These are phyloP conservation scores for Triglochin maritima DNA, from an alignment of 106 monocot species.

Conservation along the genomic window DNA sequence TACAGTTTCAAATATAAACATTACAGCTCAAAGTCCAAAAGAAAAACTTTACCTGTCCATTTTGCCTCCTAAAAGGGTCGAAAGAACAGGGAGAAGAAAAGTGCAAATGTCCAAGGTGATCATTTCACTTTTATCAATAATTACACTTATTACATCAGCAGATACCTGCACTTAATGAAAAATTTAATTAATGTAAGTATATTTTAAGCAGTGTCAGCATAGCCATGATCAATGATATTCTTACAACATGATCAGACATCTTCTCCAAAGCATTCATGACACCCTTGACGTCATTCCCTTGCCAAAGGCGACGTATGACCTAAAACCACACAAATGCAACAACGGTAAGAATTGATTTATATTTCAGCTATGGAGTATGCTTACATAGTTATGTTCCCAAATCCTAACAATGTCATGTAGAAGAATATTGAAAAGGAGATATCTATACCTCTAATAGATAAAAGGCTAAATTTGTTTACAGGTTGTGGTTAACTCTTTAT, in stretches of 20 bases:
- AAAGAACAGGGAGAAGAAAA: constrained; percentile 43
- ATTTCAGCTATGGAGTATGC: not conserved
- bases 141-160: constrained; percentile 55
- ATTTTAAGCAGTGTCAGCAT: not conserved
- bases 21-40: no score
- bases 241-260: constrained; percentile 93
- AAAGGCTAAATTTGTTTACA: not conserved
- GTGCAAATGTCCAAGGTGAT: constrained; percentile 61
- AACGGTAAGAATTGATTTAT: not conserved
- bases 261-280: constrained; percentile 64
- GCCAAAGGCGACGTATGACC: constrained; percentile 73
- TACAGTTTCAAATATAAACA: no score
- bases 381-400: not conserved
- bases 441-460: not conserved
- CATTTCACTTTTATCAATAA: constrained; percentile 39
- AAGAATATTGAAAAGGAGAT: not conserved
- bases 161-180: constrained; percentile 17
- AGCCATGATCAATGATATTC: constrained; percentile 10
- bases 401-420: not conserved
- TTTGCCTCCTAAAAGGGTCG: constrained; percentile 58
- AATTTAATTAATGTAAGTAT: not conserved
- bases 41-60: constrained; percentile 57
- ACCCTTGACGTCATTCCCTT: constrained; percentile 66
- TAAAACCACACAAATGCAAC: constrained; percentile 9
- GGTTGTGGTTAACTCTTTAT: not conserved